Conservation (phyloP, 2,329 filamentous ascomycete genomes). For the Alternaria triticina region DNA sequence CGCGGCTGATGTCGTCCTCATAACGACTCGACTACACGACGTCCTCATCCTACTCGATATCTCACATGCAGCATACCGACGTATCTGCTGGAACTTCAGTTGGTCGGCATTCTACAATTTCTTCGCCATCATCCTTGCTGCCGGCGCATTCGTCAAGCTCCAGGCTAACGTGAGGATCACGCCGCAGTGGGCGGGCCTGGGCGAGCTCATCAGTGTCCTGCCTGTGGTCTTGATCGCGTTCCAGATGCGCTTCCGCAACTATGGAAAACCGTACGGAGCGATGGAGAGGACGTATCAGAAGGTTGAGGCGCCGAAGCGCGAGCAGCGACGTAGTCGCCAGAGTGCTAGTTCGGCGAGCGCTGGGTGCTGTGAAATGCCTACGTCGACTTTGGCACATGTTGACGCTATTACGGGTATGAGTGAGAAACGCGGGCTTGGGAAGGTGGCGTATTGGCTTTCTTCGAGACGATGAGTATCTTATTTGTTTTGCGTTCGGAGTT, state of each 20-base stretch:
- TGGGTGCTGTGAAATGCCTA: slow-evolving; percentile 4
- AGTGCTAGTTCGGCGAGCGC: background rate
- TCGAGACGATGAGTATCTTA: background rate
- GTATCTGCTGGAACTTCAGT: slow-evolving; percentile 68
- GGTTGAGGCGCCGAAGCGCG: slow-evolving; percentile 7
- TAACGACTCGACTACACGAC: slow-evolving; percentile 62
- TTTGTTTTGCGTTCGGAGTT: background rate
- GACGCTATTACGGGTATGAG: slow-evolving; percentile 4
- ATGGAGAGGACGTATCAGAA: slow-evolving; percentile 22
- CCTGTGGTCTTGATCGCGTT: slow-evolving; percentile 69
- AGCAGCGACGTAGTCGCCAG: background rate
- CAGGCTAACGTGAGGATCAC: slow-evolving; percentile 57
- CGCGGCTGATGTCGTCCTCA: slow-evolving; percentile 73
- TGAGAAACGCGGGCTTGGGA: background rate
- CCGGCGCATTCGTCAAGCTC: slow-evolving; percentile 59
- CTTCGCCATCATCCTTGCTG: slow-evolving; percentile 70
- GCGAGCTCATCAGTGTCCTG: slow-evolving; percentile 75
- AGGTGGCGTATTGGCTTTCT: background rate
- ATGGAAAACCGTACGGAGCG: slow-evolving; percentile 26
- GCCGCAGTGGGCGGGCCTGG: slow-evolving; percentile 70
- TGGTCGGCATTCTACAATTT: slow-evolving; percentile 76
- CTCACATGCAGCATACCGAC: slow-evolving; percentile 49
- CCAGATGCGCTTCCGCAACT: slow-evolving; percentile 51
- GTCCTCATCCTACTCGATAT: slow-evolving; percentile 66
- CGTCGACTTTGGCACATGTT: slow-evolving; percentile 1